Base-by-base conservation (phyloP, 305 asterid genomes). In the Striga hermonthica region DNA sequence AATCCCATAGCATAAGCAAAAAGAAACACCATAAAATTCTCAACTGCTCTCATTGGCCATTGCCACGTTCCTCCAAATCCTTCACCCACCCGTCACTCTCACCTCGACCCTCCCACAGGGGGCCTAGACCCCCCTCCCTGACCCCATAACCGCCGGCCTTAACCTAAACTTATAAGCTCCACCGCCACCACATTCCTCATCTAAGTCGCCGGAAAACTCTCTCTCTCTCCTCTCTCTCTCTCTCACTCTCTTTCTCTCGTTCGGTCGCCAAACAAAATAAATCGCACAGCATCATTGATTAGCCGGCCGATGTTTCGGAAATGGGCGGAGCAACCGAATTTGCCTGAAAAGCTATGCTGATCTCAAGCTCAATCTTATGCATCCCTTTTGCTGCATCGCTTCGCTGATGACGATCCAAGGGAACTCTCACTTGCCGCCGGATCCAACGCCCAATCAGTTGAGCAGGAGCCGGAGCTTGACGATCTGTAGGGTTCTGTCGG, bases 321-420 rank as follows among this genome's bases (percentile, higher is more conserved):
- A 66, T 63, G 70, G 70, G 73, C 67, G 55, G 65, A 12, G 39
- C 40, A 44, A 22, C 31, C 31, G 31, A 22, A 35, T 75, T 69
- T 8, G 38, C 39, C 13, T 9, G 35, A 49, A 57, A 38, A 64
- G 49, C 65, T 52, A 60, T 75, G 85, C 56, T 66, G 66, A 70
- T 57, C 63, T 6, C 52, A 12, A 22, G 61, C 60, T 66, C 60
- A 48, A 57, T 75, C 75, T 31, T 76, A 86, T 91, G 96, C 94
- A 73, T 85, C 85, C 88, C n/a, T 85, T 91, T 71, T 91, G 96
- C 77, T 89, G 92, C 84, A 83, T 78, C 11, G 67, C 86, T 14
- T 72, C 86, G 15, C 70, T 78, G 64, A 70, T 82, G 80, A 76
- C 80, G 15, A 74, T 80, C 65, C 67, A 76, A 45, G 77, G 75